phyloP scores from a whole-genome alignment of 257 asterid species.

The Misopates orontium region DNA sequence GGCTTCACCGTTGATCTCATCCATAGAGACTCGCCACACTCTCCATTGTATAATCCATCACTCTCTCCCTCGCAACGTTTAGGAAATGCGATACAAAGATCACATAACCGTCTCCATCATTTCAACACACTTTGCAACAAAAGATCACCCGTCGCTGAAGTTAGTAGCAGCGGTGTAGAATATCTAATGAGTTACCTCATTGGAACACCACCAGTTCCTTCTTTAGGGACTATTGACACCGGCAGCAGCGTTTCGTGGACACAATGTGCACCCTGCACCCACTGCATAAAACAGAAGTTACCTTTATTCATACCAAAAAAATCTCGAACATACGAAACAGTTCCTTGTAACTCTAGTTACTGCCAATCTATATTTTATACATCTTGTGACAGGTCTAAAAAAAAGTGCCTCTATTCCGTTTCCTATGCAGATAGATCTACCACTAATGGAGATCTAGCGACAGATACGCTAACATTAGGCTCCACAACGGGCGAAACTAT shows the following conservation, averaged over 20 bases:
- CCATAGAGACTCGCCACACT: constrained; percentile 38
- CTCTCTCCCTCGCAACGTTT: constrained; percentile 23
- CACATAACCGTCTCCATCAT: constrained; percentile 19
- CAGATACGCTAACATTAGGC: constrained; percentile 49
- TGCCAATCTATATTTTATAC: not conserved
- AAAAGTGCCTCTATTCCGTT: not conserved
- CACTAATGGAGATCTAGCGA: constrained; percentile 46
- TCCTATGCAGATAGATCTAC: constrained; percentile 41
- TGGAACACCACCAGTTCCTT: constrained; percentile 42
- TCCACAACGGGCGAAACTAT: constrained; percentile 2
- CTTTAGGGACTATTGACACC: constrained; percentile 38
- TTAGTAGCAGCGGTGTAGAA: constrained; percentile 23
- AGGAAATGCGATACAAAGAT: constrained; percentile 24
- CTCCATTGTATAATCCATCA: constrained; percentile 28
- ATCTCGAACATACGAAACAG: constrained; percentile 28
- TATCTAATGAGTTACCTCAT: constrained; percentile 36
- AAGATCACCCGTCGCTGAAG: constrained; percentile 1
- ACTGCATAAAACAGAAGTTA: constrained; percentile 32
- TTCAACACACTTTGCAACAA: not conserved
- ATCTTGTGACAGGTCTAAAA: constrained; percentile 34
- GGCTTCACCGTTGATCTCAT: constrained; percentile 37
- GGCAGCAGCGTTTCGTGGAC: constrained; percentile 52
- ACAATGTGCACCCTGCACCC: constrained; percentile 44
- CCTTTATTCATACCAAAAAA: constrained; percentile 33
- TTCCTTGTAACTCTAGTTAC: not conserved